phyloP scores from a whole-genome alignment of 805 yeast species.

The Metschnikowia gelsemii region DNA sequence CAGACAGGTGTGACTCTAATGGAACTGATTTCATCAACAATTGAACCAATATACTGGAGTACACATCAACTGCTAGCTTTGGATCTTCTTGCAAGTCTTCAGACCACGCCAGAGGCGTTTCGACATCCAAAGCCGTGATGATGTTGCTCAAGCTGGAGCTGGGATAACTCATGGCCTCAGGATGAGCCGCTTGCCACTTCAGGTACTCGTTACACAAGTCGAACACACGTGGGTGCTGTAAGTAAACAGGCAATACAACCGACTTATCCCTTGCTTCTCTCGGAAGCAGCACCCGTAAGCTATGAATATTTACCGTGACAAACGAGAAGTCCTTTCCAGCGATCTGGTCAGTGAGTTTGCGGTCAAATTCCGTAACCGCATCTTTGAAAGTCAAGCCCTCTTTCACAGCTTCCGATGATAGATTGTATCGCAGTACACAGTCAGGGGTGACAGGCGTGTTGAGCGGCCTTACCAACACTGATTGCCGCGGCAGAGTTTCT shows the following conservation, averaged over 20 bases:
- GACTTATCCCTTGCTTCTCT: conserved; percentile 79
- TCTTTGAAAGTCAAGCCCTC: conserved; percentile 60
- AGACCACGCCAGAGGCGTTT: conserved; percentile 29
- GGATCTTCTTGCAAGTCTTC: conserved; percentile 38
- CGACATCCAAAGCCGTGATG: conserved; percentile 49
- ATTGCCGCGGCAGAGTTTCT: conserved; percentile 41
- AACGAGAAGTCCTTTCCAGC: conserved; percentile 56
- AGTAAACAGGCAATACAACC: conserved; percentile 66
- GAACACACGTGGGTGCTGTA: conserved; percentile 74
- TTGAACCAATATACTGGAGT: conserved; percentile 45
- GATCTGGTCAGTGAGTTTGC: conserved; percentile 45
- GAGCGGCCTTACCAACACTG: conserved; percentile 56
- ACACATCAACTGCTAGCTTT: conserved; percentile 40
- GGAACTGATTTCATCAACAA: conserved; percentile 49
- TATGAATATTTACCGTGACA: conserved; percentile 67
- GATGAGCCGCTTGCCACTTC: conserved; percentile 64
- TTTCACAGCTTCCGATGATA: conserved; percentile 62
- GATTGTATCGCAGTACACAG: conserved; percentile 50
- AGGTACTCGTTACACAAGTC: conserved; percentile 72
- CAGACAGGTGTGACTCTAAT: conserved; percentile 50
- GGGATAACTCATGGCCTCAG: conserved; percentile 46
- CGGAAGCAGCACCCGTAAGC: conserved; percentile 71
- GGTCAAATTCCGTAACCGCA: conserved; percentile 57
- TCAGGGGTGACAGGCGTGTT: conserved; percentile 65
- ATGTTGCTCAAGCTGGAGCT: conserved; percentile 39